Percentiles rank a stretch among this genome's conserved stretches.
Evolutionary conservation across 2,329 filamentous ascomycete species (phyloP).

Genomic region (Dothideomycetes sp.): DNA sequence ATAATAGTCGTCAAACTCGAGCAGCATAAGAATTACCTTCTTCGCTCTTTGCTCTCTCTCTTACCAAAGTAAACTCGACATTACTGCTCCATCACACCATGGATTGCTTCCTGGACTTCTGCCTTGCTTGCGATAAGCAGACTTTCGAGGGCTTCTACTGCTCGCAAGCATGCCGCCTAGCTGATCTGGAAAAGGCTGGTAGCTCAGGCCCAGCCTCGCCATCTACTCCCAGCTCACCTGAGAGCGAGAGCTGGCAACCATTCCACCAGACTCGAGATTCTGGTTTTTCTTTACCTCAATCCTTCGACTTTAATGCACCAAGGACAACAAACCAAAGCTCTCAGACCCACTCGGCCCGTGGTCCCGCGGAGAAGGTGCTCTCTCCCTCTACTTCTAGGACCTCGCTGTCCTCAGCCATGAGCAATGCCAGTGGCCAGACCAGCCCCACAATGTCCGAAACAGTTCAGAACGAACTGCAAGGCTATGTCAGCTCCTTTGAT

Average conservation of each 20-base stretch:
- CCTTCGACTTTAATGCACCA: slow-evolving; percentile 25
- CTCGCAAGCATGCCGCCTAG: slow-evolving; percentile 80
- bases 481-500: slow-evolving; percentile 84
- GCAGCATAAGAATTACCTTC: too few species aligned
- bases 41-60: background rate
- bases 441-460: slow-evolving; percentile 56
- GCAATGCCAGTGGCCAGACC: slow-evolving; percentile 36
- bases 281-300: slow-evolving; percentile 55
- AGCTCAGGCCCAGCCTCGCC: slow-evolving; percentile 25
- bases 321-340: slow-evolving; percentile 21
- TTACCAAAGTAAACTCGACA: slow-evolving; percentile 1
- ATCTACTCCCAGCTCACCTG: slow-evolving; percentile 13
- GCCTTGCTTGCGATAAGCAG: slow-evolving; percentile 86
- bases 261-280: slow-evolving; percentile 6
- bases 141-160: slow-evolving; percentile 76
- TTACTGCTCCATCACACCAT: slow-evolving; percentile 17
- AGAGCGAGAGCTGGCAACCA: slow-evolving; percentile 3
- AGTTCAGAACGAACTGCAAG: slow-evolving; percentile 66
- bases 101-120: slow-evolving; percentile 83
- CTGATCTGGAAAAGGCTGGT: slow-evolving; percentile 66
- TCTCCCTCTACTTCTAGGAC: slow-evolving; percentile 65
- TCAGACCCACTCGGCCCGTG: slow-evolving; percentile 10
- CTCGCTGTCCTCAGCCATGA: slow-evolving; percentile 70
- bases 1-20: slow-evolving; percentile 2
- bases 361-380: slow-evolving; percentile 22